These are phyloP conservation scores for Leishmania aethiopica DNA, from an alignment of 208 protist species.

Conservation along the genomic window DNA sequence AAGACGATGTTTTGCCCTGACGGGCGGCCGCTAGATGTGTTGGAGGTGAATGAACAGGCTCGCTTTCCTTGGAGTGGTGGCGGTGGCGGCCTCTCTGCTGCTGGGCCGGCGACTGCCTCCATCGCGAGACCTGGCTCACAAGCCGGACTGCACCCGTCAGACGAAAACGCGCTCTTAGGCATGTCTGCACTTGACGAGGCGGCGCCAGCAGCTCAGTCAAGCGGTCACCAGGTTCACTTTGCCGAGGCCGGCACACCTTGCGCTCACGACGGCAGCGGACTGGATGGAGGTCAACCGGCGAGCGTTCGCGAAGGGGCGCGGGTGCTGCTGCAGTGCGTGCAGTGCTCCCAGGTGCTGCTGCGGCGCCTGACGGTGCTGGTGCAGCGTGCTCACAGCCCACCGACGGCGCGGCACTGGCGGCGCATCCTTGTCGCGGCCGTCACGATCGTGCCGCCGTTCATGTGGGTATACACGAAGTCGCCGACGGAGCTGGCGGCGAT, in stretches of 20 bases:
- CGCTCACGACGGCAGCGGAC: neutral
- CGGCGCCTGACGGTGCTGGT: conserved; percentile 33
- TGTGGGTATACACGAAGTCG: conserved; percentile 51
- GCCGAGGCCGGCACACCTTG: neutral
- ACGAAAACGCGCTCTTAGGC: neutral
- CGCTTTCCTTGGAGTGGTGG: conserved; percentile 1
- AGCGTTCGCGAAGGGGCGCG: conserved; percentile 38
- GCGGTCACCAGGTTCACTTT: neutral
- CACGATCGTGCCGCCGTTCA: conserved; percentile 32
- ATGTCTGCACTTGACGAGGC: neutral
- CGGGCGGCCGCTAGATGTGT: conserved; percentile 15
- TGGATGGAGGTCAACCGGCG: neutral
- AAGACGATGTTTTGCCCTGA: conserved; percentile 25
- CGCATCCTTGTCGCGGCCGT: conserved; percentile 37
- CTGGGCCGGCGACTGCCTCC: neutral
- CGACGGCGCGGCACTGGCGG: conserved; percentile 45
- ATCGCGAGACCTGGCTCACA: neutral
- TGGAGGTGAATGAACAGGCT: conserved; percentile 17
- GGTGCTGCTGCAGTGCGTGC: conserved; percentile 35
- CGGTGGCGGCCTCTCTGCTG: neutral
- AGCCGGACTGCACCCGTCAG: neutral
- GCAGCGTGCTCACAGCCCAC: conserved; percentile 39
- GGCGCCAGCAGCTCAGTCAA: neutral
- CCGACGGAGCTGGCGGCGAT: conserved; percentile 36
- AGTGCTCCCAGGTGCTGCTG: conserved; percentile 26